Percentiles rank a stretch among this genome's conserved stretches.
Conservation (phyloP, 2,329 filamentous ascomycete species). For the Talaromyces sp. region DNA sequence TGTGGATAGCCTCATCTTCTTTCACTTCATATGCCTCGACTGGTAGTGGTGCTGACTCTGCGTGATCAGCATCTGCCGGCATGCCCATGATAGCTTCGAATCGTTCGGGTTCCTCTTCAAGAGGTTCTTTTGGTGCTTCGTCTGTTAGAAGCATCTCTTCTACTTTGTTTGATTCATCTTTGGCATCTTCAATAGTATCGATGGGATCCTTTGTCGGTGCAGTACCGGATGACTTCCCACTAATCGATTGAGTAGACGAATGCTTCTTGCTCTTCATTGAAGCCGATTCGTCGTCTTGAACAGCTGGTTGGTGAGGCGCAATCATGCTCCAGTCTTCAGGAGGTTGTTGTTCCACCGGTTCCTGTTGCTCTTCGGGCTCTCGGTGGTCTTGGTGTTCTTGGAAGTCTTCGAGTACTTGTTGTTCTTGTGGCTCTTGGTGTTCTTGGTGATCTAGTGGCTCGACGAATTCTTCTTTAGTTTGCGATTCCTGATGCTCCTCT, state of each 20-base stretch:
- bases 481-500: not conserved
- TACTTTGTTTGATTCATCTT: not conserved
- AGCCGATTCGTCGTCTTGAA: slow-evolving; percentile 12
- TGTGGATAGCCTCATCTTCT: not conserved
- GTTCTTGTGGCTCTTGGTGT: not conserved
- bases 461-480: not conserved
- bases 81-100: not conserved
- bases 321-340: slow-evolving; percentile 12
- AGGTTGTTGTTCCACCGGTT: not conserved
- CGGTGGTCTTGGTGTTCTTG: not conserved
- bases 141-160: not conserved
- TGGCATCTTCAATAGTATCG: not conserved
- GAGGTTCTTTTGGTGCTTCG: not conserved
- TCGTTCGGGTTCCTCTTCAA: not conserved
- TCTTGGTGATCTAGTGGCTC: not conserved
- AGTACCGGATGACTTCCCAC: not conserved
- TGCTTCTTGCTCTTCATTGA: slow-evolving; percentile 5
- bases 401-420: not conserved
- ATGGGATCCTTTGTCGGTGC: not conserved
- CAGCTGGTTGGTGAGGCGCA: slow-evolving; percentile 12
- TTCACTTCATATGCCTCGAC: not conserved
- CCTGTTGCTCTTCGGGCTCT: not conserved
- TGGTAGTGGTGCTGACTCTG: not conserved
- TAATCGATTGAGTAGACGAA: not conserved
- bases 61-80: slow-evolving; percentile 9